A percentile compares a stretch with the other conserved stretches of the same genome.
Evolutionary conservation across 192 early-diverging fungal genomes (phyloP).

Genomic region (Spizellomyces punctatus): DNA sequence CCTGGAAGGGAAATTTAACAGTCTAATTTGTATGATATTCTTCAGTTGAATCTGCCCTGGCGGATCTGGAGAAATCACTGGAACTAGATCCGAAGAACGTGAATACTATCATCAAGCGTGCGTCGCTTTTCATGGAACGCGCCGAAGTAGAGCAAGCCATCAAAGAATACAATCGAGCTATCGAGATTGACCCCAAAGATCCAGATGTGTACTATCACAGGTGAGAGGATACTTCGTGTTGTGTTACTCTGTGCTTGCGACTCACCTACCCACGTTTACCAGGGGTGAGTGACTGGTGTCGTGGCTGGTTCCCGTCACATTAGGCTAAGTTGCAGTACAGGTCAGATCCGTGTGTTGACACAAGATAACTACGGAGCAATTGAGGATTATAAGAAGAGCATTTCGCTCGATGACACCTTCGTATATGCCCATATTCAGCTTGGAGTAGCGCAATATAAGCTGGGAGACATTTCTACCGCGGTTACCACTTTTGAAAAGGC

Average conservation of each 20-base stretch:
- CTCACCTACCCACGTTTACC: constrained; percentile 27
- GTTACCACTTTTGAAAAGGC: constrained; percentile 81
- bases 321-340: constrained; percentile 29
- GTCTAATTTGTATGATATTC: not conserved
- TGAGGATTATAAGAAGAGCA: constrained; percentile 80
- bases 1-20: no score
- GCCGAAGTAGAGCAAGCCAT: constrained; percentile 65
- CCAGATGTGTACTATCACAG: constrained; percentile 92
- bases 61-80: constrained; percentile 78
- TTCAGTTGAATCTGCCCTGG: constrained; percentile 64
- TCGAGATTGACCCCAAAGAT: constrained; percentile 67
- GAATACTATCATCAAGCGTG: constrained; percentile 86
- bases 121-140: constrained; percentile 90
- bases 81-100: constrained; percentile 76
- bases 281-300: constrained; percentile 47
- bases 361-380: constrained; percentile 77
- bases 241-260: constrained; percentile 4
- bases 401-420: constrained; percentile 76
- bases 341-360: constrained; percentile 83
- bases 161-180: constrained; percentile 71
- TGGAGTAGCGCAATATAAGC: constrained; percentile 90
- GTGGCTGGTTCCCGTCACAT: constrained; percentile 1
- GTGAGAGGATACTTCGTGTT: not conserved
- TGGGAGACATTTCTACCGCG: constrained; percentile 74
- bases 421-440: constrained; percentile 94